phyloP scores from a whole-genome alignment of 2,329 filamentous ascomycete species.

The Penicillium digitatum region DNA sequence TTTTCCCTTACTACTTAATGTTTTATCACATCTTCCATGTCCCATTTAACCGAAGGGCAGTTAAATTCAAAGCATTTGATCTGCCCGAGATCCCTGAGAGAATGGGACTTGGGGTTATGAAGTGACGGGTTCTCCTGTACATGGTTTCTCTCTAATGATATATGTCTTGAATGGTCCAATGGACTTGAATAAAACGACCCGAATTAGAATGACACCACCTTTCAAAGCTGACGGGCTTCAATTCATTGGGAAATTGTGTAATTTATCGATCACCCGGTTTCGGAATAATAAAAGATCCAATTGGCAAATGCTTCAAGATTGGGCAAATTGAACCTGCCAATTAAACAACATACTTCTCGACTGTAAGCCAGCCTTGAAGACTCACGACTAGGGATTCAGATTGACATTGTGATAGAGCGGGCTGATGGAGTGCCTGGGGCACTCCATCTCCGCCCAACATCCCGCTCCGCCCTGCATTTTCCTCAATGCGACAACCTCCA shows the following conservation, averaged over 20 bases:
- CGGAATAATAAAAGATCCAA: not conserved
- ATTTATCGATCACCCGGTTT: not conserved
- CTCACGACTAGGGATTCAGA: not conserved
- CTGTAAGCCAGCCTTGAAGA: not conserved
- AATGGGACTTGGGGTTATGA: not conserved
- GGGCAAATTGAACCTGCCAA: not conserved
- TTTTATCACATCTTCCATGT: not conserved
- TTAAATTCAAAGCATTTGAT: not conserved
- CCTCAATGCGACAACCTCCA: slow-evolving; percentile 22
- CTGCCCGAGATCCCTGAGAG: not conserved
- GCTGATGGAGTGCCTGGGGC: slow-evolving; percentile 13
- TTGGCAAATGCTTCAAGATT: not conserved
- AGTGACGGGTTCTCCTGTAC: slow-evolving; percentile 1
- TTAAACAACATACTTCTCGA: too few species aligned
- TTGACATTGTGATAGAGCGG: not conserved
- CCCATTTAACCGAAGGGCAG: not conserved
- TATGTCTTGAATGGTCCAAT: not conserved
- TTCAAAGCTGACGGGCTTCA: not conserved
- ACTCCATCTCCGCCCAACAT: slow-evolving; percentile 37
- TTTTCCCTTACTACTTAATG: not conserved
- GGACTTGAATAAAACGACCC: not conserved
- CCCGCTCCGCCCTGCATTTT: slow-evolving; percentile 23
- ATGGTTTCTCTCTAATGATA: slow-evolving; percentile 12
- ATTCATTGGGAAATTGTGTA: not conserved
- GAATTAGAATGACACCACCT: not conserved